Evolutionary conservation across 2,329 filamentous ascomycete species (phyloP).

Genomic region (Talaromyces funiculosus): DNA sequence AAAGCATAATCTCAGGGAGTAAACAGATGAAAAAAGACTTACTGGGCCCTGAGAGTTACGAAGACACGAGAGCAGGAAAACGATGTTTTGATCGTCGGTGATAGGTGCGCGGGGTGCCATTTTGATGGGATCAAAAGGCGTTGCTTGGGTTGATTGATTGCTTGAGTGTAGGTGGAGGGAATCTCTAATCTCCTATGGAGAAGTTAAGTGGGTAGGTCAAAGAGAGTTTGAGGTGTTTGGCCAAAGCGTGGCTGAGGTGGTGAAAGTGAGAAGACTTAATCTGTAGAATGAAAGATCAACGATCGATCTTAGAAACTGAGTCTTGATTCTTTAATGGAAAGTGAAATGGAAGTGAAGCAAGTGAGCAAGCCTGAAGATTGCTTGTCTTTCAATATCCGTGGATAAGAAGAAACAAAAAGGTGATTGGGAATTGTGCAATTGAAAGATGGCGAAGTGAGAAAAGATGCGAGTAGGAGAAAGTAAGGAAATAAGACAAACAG

Average conservation of each 20-base stretch:
- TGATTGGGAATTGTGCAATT: neutral
- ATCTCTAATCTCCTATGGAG: neutral
- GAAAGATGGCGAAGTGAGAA: neutral
- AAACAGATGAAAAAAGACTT: neutral
- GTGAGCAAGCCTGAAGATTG: neutral
- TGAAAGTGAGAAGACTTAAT: neutral
- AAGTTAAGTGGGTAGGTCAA: neutral
- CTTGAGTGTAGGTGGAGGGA: neutral
- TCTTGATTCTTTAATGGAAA: neutral
- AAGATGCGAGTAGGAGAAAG: neutral
- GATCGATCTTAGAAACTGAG: neutral
- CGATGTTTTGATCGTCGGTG: conserved; percentile 8
- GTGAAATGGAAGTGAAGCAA: neutral
- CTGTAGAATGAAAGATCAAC: neutral
- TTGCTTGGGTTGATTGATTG: neutral
- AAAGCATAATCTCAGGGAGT: neutral
- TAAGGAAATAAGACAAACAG: neutral
- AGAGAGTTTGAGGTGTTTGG: neutral
- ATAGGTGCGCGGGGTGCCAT: conserved; percentile 1
- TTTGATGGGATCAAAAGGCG: neutral
- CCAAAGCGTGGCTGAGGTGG: neutral
- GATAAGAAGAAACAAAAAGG: neutral
- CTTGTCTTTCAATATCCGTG: neutral
- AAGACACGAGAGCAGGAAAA: conserved; percentile 9
- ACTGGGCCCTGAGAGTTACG: conserved; percentile 3